Evolutionary conservation across 805 yeast genomes (phyloP).

Genomic region (Saturnispora saitoi): DNA sequence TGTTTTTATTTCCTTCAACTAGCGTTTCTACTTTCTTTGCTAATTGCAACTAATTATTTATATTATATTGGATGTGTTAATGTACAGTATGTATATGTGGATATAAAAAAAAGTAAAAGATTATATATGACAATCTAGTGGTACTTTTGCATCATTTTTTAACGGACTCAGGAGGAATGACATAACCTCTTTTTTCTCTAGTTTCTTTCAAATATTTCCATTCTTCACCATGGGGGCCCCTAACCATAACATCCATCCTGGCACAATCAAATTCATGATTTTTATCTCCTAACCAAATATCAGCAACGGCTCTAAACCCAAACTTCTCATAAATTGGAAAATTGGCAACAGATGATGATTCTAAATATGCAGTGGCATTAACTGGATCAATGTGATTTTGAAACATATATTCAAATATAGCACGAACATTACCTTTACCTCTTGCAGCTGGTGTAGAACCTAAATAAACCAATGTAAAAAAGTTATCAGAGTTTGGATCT

Average conservation of each 20-base stretch:
- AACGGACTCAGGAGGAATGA: slow-evolving; percentile 17
- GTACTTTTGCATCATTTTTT: slow-evolving; percentile 3
- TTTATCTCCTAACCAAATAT: slow-evolving; percentile 35
- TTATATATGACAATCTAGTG: too few relatives aligned
- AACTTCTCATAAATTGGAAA: slow-evolving; percentile 46
- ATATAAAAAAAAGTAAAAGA: neutral
- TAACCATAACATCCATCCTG: slow-evolving; percentile 32
- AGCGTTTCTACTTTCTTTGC: too few relatives aligned
- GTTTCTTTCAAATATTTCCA: slow-evolving; percentile 24
- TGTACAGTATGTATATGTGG: neutral
- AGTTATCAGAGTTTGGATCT: slow-evolving; percentile 29
- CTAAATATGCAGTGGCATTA: slow-evolving; percentile 38
- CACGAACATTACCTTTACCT: slow-evolving; percentile 49
- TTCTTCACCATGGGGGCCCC: slow-evolving; percentile 27
- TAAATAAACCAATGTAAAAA: slow-evolving; percentile 28
- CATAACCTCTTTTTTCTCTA: slow-evolving; percentile 21
- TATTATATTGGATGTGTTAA: too few relatives aligned
- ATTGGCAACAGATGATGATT: slow-evolving; percentile 37
- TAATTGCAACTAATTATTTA: too few relatives aligned
- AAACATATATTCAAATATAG: slow-evolving; percentile 42
- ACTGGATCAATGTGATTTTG: slow-evolving; percentile 35
- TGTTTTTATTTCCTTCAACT: too few relatives aligned
- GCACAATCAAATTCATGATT: slow-evolving; percentile 25
- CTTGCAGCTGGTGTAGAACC: slow-evolving; percentile 36
- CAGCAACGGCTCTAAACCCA: slow-evolving; percentile 42